Evolutionary conservation across 352 stramenopile species (phyloP).

Genomic region (Phytophthora sp.): DNA sequence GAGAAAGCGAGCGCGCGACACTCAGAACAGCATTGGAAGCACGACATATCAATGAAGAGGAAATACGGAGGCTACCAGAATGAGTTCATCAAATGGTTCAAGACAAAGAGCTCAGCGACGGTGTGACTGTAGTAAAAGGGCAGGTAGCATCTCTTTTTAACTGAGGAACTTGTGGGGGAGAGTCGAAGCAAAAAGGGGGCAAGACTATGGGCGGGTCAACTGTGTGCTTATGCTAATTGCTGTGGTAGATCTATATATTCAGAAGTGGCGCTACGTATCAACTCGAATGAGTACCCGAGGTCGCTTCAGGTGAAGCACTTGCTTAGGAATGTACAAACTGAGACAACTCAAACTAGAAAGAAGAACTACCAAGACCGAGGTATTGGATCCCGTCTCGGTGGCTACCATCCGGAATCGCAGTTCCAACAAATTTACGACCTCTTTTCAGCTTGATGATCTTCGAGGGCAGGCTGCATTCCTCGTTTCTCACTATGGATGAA

Average conservation of each 20-base stretch:
- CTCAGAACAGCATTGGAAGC: too few species aligned
- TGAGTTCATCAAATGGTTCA: constrained; percentile 23
- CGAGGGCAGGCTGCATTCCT: constrained; percentile 9
- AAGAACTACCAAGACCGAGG: constrained; percentile 14
- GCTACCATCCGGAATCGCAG: constrained; percentile 2
- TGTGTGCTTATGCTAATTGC: constrained; percentile 10
- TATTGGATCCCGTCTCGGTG: constrained; percentile 9
- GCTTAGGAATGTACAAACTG: constrained; percentile 17
- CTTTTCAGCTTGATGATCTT: constrained; percentile 1
- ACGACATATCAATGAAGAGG: neutral
- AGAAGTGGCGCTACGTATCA: constrained; percentile 3
- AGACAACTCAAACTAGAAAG: constrained; percentile 5
- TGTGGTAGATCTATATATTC: constrained; percentile 10
- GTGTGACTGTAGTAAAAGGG: neutral
- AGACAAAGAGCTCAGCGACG: neutral
- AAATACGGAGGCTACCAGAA: constrained; percentile 19
- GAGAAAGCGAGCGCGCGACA: neutral
- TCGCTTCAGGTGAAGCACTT: constrained; percentile 11
- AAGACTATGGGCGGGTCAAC: constrained; percentile 2
- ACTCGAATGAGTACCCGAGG: constrained; percentile 11
- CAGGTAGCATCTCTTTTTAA: neutral
- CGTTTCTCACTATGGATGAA: constrained; percentile 13
- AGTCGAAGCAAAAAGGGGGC: constrained; percentile 15
- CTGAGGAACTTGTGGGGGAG: constrained; percentile 2
- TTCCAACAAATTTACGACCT: constrained; percentile 18